Conservation (phyloP, 2,329 filamentous ascomycete species). For the Madurella fahalii region DNA sequence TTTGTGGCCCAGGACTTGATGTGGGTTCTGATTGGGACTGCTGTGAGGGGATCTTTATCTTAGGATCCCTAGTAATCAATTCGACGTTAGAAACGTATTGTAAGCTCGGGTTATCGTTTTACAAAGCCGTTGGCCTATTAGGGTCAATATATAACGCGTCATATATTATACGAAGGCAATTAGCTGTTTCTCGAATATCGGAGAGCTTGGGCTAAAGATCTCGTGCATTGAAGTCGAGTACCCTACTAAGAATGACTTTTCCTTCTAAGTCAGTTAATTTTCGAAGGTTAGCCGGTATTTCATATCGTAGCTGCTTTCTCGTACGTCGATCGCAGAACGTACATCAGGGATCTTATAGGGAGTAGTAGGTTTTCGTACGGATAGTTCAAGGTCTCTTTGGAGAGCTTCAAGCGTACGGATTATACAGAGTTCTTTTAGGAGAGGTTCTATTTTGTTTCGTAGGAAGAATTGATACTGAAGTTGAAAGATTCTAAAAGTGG, state of each 20-base stretch:
- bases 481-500: not conserved
- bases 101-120: constrained; percentile 14
- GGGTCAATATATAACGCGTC: not conserved
- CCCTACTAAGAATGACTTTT: not conserved
- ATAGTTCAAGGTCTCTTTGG: constrained; percentile 1
- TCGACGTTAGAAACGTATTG: constrained; percentile 22
- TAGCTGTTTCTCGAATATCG: constrained; percentile 3
- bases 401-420: not conserved
- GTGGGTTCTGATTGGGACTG: too few species aligned
- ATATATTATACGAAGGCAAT: not conserved
- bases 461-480: not conserved
- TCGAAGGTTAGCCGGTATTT: not conserved
- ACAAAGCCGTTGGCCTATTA: constrained; percentile 23
- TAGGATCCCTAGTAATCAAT: constrained; percentile 26
- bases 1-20: too few species aligned
- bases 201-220: constrained; percentile 2
- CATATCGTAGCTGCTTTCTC: constrained; percentile 1
- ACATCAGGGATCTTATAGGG: not conserved
- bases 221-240: constrained; percentile 8
- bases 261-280: constrained; percentile 5
- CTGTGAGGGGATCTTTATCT: constrained; percentile 26
- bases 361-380: not conserved
- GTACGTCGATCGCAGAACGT: not conserved
- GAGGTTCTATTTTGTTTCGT: not conserved
- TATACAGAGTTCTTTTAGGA: not conserved